Base-by-base conservation (phyloP, 805 yeast genomes). In the Wickerhamomyces tratensis region DNA sequence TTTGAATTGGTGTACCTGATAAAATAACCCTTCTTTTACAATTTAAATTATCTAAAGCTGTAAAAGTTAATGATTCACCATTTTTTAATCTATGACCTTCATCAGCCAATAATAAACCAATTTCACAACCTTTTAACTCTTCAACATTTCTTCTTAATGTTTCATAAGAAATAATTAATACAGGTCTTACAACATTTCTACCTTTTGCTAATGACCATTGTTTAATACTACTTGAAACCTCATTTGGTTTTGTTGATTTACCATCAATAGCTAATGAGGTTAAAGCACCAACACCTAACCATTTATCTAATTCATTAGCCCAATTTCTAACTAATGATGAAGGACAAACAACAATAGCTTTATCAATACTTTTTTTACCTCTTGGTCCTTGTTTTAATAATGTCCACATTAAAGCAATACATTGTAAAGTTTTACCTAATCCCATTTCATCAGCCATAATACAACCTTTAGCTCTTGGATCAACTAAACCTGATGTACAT, bases 401-500 rank as follows among this genome's bases (percentile, higher is more conserved):
- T 0, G 97, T 91, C 98, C 98, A 91, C 85, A 89, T 72, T 31
- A 91, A 68, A 0, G 96, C 72, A 33, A 91, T 72, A 60, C 98
- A 91, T 58, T 87, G 96, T 26, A 87, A 67, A 1, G 96, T 87
- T 57, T 87, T 87, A 26, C 96, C 96, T 35, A 87, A 68, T 5
- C 96, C 97, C 97, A 88, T 88, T 61, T 86, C 97, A 64, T 88
- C 97, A 0, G 97, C 97, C 98, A 91, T 91, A 40, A 91, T 91
- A 57, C 97, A 91, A 4, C 98, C 98, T 54, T 83, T 78, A 0
- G 97, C 97, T 33, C 82, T 70, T 7, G 86, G 74, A 57, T 83
- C 87, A 27, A 82, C 74, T 33, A 89, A 63, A 0, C 98, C 98
- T 1, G 96, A 74, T 0, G 95, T 87, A 62, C 98, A 91, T 43